Conservation (phyloP, 352 stramenopile species). For the Elongisporangium prolatum region DNA sequence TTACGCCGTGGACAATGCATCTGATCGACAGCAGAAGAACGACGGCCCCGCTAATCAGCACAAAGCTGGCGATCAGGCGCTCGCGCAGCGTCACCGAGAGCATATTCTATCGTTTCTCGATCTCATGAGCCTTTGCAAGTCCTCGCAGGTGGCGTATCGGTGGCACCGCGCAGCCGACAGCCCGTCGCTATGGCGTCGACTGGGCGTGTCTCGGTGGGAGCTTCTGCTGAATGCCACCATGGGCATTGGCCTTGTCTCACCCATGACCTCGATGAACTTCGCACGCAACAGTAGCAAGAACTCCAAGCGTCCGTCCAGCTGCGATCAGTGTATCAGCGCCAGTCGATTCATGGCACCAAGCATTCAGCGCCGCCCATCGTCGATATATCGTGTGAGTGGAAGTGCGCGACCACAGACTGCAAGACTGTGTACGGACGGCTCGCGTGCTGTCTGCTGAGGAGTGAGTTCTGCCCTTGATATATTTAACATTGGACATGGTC, state of each 20-base stretch:
- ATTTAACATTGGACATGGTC: not conserved
- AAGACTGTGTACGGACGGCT: not conserved
- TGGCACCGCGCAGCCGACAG: slow-evolving; percentile 71
- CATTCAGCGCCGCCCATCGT: not conserved
- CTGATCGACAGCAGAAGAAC: not conserved
- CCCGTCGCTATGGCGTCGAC: slow-evolving; percentile 48
- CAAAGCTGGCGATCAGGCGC: slow-evolving; percentile 11
- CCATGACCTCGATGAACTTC: slow-evolving; percentile 28
- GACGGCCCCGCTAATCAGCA: not conserved
- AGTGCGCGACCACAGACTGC: not conserved
- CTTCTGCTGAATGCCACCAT: slow-evolving; percentile 52
- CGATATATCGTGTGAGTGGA: not conserved
- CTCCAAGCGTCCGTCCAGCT: slow-evolving; percentile 21
- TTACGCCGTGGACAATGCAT: slow-evolving; percentile 2
- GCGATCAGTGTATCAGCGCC: slow-evolving; percentile 16
- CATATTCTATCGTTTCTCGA: slow-evolving; percentile 61
- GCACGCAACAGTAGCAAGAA: slow-evolving; percentile 9
- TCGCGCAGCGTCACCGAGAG: slow-evolving; percentile 52
- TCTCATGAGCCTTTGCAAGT: slow-evolving; percentile 47
- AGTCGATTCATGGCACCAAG: slow-evolving; percentile 7
- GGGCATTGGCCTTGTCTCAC: slow-evolving; percentile 36
- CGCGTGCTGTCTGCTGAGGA: not conserved
- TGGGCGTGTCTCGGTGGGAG: slow-evolving; percentile 70
- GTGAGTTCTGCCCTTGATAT: not conserved
- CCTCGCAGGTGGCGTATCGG: slow-evolving; percentile 59